Percentiles rank a stretch among this genome's conserved stretches.
Conservation (phyloP, 2,329 filamentous ascomycete genomes). For the Penicillium sp. region DNA sequence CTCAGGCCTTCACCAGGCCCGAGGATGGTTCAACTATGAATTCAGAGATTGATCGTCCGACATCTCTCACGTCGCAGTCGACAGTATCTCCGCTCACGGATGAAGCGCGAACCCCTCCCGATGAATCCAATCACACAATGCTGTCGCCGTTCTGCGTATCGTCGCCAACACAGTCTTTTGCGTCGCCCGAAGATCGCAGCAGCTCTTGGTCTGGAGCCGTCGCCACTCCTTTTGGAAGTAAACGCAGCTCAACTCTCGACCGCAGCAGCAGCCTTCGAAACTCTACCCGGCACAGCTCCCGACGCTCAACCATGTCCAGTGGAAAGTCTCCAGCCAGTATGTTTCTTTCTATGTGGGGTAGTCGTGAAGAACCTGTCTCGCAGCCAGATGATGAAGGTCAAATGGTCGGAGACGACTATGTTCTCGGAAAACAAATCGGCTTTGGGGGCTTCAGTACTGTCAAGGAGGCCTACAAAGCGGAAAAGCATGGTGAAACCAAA, state of each 20-base stretch:
- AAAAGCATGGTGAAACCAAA: slow-evolving; percentile 56
- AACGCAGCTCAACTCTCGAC: slow-evolving; percentile 37
- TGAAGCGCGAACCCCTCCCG: slow-evolving; percentile 45
- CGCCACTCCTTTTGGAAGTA: slow-evolving; percentile 37
- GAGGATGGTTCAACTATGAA: slow-evolving; percentile 26
- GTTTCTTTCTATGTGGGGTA: slow-evolving; percentile 59
- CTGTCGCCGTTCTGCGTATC: slow-evolving; percentile 42
- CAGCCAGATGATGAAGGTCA: slow-evolving; percentile 69
- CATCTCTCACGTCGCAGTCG: slow-evolving; percentile 48
- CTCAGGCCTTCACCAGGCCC: slow-evolving; percentile 21
- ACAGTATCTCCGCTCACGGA: slow-evolving; percentile 45
- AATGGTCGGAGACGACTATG: slow-evolving; percentile 66
- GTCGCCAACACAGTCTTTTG: slow-evolving; percentile 39
- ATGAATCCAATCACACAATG: slow-evolving; percentile 36
- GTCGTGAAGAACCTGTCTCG: slow-evolving; percentile 40
- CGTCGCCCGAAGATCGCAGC: slow-evolving; percentile 44
- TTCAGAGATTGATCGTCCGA: slow-evolving; percentile 39
- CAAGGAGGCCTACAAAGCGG: slow-evolving; percentile 67
- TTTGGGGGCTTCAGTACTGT: slow-evolving; percentile 68
- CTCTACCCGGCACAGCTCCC: slow-evolving; percentile 40
- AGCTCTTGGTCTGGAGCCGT: slow-evolving; percentile 42
- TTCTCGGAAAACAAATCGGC: slow-evolving; percentile 67
- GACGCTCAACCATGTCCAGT: slow-evolving; percentile 52
- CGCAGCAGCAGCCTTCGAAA: slow-evolving; percentile 38
- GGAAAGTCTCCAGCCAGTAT: slow-evolving; percentile 61